These are phyloP conservation scores for Malus fusca DNA, from an alignment of 306 rosid genomes.

Conservation along the genomic window DNA sequence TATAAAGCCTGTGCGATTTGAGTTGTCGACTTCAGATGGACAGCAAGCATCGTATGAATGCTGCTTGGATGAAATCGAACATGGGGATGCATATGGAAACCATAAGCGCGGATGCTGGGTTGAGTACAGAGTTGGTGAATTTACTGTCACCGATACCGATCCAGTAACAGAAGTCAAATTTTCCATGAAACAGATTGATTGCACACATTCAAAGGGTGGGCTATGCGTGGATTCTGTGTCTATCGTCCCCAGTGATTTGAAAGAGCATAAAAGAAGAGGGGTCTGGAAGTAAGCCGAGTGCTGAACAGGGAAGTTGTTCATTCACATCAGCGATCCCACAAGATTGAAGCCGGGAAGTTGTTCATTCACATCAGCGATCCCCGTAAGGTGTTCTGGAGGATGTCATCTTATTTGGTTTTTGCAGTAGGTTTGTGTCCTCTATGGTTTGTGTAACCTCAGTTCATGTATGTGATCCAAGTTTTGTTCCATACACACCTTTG, in stretches of 20 bases:
- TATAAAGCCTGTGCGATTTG: slow-evolving; percentile 64
- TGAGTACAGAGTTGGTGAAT: slow-evolving; percentile 96
- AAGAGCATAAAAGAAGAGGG: slow-evolving; percentile 44
- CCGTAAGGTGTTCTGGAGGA: slow-evolving; percentile 22
- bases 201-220: slow-evolving; percentile 95
- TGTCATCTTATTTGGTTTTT: slow-evolving; percentile 28
- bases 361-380: slow-evolving; percentile 8
- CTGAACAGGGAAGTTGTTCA: slow-evolving; percentile 11
- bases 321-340: slow-evolving; percentile 12
- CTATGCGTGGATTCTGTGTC: slow-evolving; percentile 89
- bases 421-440: slow-evolving; percentile 24
- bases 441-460: slow-evolving; percentile 19
- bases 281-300: slow-evolving; percentile 29
- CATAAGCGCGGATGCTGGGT: slow-evolving; percentile 83
- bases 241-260: slow-evolving; percentile 66
- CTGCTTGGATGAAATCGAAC: slow-evolving; percentile 59
- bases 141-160: slow-evolving; percentile 46
- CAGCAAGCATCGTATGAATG: slow-evolving; percentile 53
- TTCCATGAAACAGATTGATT: slow-evolving; percentile 97
- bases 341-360: slow-evolving; percentile 17
- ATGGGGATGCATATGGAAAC: slow-evolving; percentile 40
- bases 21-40: slow-evolving; percentile 67
- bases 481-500: slow-evolving; percentile 21
- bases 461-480: slow-evolving; percentile 15
- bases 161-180: slow-evolving; percentile 65